Conservation (phyloP, 306 rosid species). For the Senna siamea region DNA sequence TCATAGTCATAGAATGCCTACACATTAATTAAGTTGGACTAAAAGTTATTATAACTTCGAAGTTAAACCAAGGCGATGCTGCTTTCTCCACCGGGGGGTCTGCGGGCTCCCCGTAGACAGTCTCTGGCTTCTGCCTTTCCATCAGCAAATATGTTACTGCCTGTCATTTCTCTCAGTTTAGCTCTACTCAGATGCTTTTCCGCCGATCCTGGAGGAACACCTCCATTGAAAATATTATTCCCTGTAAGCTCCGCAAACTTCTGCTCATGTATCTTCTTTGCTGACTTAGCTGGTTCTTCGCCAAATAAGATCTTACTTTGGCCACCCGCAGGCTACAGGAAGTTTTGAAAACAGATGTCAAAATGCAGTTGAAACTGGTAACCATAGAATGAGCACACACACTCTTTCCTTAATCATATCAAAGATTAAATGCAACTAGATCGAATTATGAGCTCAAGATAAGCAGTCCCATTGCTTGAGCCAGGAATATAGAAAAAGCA, state of each 20-base stretch:
- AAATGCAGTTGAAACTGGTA: neutral
- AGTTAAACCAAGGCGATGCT: conserved; percentile 76
- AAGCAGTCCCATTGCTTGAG: conserved; percentile 24
- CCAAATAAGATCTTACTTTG: conserved; percentile 86
- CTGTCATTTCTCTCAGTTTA: conserved; percentile 89
- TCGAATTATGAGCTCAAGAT: neutral
- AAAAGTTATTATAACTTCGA: conserved; percentile 29
- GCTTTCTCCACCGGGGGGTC: conserved; percentile 97
- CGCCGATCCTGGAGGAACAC: conserved; percentile 70
- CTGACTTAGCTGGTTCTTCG: conserved; percentile 69
- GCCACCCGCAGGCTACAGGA: conserved; percentile 87
- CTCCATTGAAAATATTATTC: conserved; percentile 80
- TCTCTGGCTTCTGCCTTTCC: conserved; percentile 78
- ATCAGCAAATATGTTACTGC: conserved; percentile 82
- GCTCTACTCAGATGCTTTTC: conserved; percentile 86
- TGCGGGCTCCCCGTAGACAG: conserved; percentile 75
- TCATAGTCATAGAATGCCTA: conserved; percentile 33
- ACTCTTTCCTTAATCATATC: neutral
- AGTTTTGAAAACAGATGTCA: conserved; percentile 21
- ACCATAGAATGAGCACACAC: neutral
- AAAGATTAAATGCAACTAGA: neutral
- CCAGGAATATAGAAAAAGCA: neutral
- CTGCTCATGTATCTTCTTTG: conserved; percentile 84
- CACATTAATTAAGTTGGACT: conserved; percentile 7
- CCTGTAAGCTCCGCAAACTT: conserved; percentile 91